Evolutionary conservation across 768 basidiomycete genomes (phyloP).

Genomic region (Podaxis sp.): DNA sequence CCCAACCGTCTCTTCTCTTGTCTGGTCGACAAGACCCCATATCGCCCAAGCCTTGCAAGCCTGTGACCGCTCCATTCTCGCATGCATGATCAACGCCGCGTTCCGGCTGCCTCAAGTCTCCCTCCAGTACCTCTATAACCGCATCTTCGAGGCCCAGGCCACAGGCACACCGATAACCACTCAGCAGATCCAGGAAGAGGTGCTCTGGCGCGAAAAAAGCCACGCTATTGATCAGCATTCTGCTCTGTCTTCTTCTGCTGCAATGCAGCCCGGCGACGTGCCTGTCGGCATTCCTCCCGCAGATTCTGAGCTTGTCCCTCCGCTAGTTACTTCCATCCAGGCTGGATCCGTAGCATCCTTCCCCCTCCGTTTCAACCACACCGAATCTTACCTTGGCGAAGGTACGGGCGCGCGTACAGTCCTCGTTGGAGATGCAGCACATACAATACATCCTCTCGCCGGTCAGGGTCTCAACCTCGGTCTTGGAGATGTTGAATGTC

Average conservation of each 20-base stretch:
- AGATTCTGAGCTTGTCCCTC: constrained; percentile 68
- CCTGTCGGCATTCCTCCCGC: constrained; percentile 55
- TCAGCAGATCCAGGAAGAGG: constrained; percentile 56
- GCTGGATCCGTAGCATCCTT: constrained; percentile 81
- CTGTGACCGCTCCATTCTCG: constrained; percentile 62
- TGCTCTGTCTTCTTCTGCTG: constrained; percentile 49
- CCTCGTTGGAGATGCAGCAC: constrained; percentile 94
- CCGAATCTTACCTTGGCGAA: constrained; percentile 83
- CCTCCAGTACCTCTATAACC: constrained; percentile 61
- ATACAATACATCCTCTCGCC: constrained; percentile 91
- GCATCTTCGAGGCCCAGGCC: constrained; percentile 55
- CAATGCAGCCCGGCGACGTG: constrained; percentile 24
- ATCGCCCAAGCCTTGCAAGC: constrained; percentile 73
- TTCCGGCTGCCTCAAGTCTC: constrained; percentile 83
- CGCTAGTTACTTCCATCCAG: constrained; percentile 71
- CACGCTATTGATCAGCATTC: constrained; percentile 67
- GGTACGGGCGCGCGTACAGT: constrained; percentile 68
- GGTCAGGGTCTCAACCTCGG: constrained; percentile 97
- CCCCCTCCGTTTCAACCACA: constrained; percentile 85
- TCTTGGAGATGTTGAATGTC: constrained; percentile 78
- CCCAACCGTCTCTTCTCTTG: constrained; percentile 76
- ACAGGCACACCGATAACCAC: constrained; percentile 45
- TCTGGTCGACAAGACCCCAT: constrained; percentile 87
- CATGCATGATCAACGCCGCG: constrained; percentile 83
- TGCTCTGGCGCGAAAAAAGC: constrained; percentile 71